phyloP scores from a whole-genome alignment of 2,329 filamentous ascomycete genomes.

The Pyrenochaeta sp. region DNA sequence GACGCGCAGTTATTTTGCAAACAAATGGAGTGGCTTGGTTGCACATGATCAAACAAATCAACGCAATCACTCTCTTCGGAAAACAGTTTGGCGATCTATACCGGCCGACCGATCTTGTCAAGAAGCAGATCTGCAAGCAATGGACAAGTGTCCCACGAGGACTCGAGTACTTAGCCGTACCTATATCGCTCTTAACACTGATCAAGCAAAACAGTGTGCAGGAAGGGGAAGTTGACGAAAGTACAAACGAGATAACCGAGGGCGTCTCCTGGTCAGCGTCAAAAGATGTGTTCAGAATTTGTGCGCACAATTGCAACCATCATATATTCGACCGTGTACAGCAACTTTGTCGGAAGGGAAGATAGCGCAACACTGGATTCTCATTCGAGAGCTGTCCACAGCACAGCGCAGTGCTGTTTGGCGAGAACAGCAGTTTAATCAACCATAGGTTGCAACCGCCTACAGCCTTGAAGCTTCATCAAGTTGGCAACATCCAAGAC shows the following conservation, averaged over 20 bases:
- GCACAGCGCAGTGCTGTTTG: neutral
- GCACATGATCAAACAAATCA: neutral
- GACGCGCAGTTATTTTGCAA: neutral
- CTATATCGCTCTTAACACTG: neutral
- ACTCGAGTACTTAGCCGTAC: neutral
- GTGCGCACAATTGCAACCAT: neutral
- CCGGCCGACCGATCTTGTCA: neutral
- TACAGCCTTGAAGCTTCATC: neutral
- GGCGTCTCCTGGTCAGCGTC: neutral
- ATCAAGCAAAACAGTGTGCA: neutral
- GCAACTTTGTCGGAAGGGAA: neutral
- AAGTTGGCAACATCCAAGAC: neutral
- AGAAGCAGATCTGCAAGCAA: neutral
- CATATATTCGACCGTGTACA: neutral
- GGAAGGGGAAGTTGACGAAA: neutral
- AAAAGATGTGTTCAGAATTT: neutral
- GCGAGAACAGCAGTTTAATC: neutral
- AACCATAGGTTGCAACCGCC: neutral
- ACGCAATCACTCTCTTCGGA: conserved; percentile 3
- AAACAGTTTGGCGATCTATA: conserved; percentile 4
- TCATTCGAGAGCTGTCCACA: neutral
- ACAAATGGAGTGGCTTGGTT: conserved; percentile 3
- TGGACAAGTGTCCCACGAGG: neutral
- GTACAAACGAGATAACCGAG: neutral
- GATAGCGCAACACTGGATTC: no score